Conservation (phyloP, 2,329 filamentous ascomycete species). For the Orbilia ellipsospora region DNA sequence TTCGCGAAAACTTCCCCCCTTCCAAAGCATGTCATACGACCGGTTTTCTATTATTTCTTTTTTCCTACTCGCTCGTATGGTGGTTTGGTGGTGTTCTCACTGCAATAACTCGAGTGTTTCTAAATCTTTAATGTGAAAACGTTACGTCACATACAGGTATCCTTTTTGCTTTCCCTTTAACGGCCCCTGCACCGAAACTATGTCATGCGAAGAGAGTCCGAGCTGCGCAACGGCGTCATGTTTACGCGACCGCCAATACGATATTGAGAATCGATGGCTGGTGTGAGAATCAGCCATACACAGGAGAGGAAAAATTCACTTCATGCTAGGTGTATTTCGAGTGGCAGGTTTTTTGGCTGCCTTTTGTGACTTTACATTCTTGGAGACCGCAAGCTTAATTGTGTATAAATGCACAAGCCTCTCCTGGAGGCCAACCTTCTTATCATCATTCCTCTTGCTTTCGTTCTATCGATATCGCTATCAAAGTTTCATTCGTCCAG, state of each 20-base stretch:
- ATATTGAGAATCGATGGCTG: constrained; percentile 19
- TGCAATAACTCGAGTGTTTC: neutral
- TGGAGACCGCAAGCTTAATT: constrained; percentile 5
- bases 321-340: neutral
- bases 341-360: constrained; percentile 9
- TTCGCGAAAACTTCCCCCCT: neutral
- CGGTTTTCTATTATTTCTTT: constrained; percentile 14
- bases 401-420: constrained; percentile 35
- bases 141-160: constrained; percentile 36
- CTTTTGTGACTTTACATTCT: neutral
- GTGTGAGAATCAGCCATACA: neutral
- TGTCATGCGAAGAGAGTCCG: constrained; percentile 26
- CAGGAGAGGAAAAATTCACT: neutral
- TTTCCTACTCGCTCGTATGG: neutral
- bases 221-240: constrained; percentile 47
- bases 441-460: constrained; percentile 14
- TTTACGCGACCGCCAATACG: constrained; percentile 38
- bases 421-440: neutral
- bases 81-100: neutral
- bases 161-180: neutral
- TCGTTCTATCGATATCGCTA: constrained; percentile 5
- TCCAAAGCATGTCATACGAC: constrained; percentile 27
- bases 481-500: constrained; percentile 4
- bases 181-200: constrained; percentile 2
- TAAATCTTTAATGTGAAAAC: neutral